Conservation (phyloP, 2,329 filamentous ascomycete species). For the Alternaria incomplexa region DNA sequence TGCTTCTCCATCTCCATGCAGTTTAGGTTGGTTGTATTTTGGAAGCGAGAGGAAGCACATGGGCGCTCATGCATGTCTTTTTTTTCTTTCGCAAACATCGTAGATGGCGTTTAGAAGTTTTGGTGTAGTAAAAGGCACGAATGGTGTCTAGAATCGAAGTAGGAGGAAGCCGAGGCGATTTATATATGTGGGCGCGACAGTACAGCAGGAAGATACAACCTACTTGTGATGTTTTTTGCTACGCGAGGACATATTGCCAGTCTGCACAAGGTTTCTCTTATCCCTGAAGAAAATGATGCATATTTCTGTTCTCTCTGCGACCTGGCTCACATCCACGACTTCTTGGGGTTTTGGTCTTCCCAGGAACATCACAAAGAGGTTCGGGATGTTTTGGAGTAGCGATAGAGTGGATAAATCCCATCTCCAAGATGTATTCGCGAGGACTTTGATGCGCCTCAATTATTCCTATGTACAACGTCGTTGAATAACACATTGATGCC, state of each 20-base stretch:
- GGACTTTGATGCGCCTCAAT: background rate
- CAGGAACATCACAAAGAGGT: background rate
- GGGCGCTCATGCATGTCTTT: background rate
- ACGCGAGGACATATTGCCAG: background rate
- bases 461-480: too few species aligned
- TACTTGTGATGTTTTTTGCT: background rate
- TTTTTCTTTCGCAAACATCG: background rate
- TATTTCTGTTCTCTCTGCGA: background rate
- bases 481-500: background rate
- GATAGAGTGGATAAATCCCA: background rate
- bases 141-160: background rate
- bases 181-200: background rate
- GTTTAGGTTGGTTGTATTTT: background rate
- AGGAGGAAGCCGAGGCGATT: background rate
- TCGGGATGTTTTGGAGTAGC: background rate
- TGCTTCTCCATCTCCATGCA: background rate
- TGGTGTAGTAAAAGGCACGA: background rate
- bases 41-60: background rate
- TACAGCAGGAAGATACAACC: background rate
- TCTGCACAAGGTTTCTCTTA: background rate
- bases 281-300: background rate
- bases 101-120: background rate
- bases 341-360: background rate
- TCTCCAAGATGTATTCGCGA: background rate
- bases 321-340: background rate